Conservation (phyloP, 768 basidiomycete genomes). For the Serendipita sp. region DNA sequence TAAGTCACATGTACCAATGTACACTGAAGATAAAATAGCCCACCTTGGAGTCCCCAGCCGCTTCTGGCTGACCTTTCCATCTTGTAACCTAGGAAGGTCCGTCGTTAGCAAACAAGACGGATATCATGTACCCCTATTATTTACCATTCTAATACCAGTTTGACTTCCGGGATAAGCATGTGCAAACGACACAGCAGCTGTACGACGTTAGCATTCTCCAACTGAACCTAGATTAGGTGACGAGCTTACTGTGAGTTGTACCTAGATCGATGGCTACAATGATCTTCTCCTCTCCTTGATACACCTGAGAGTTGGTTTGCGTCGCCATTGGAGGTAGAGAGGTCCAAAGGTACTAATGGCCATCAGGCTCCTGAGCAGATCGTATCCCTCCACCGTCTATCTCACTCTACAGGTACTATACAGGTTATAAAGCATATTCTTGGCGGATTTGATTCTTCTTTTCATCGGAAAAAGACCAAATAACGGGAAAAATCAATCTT, state of each 20-base stretch:
- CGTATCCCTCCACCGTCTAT: no score
- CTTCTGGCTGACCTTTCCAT: conserved; percentile 5
- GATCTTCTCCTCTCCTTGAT: not conserved
- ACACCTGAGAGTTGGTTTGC: not conserved
- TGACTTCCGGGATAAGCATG: not conserved
- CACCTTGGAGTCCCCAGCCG: conserved; percentile 4
- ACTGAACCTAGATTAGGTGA: no score
- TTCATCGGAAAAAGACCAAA: not conserved
- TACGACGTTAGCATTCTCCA: no score
- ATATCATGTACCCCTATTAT: not conserved
- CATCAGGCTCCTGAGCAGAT: no score
- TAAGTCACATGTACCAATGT: not conserved
- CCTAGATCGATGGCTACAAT: conserved; percentile 3
- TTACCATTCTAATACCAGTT: not conserved
- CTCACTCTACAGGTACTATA: not conserved
- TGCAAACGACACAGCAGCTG: not conserved
- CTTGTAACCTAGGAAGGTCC: not conserved
- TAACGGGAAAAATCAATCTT: no score
- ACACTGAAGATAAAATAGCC: not conserved
- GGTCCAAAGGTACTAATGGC: not conserved
- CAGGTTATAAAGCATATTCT: not conserved
- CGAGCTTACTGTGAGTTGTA: not conserved
- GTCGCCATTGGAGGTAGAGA: no score
- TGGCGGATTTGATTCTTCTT: not conserved
- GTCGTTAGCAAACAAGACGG: no score